Evolutionary conservation across 495 filamentous ascomycete genomes (phyloP).

Genomic region (Staphylotrichum tortipilum): DNA sequence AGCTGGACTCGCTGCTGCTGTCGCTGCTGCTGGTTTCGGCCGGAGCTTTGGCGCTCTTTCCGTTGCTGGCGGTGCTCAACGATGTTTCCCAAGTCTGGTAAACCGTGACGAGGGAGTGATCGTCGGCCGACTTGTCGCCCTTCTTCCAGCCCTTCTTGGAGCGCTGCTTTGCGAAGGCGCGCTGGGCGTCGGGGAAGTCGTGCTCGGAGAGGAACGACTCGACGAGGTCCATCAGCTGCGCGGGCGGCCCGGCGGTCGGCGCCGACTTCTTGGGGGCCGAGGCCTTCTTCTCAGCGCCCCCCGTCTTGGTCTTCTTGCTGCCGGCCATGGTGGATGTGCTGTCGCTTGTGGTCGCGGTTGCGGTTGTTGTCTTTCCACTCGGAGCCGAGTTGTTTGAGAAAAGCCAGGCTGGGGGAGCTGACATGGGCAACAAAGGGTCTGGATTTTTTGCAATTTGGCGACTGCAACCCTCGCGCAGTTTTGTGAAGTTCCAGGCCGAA

Average conservation of each 20-base stretch:
- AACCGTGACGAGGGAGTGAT: slow-evolving; percentile 33
- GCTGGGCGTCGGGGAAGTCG: slow-evolving; percentile 50
- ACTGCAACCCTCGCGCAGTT: not conserved
- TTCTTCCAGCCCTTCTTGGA: slow-evolving; percentile 36
- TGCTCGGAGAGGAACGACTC: slow-evolving; percentile 57
- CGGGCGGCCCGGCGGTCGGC: slow-evolving; percentile 33
- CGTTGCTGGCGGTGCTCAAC: slow-evolving; percentile 18
- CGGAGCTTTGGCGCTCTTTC: slow-evolving; percentile 25
- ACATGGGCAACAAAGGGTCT: slow-evolving; percentile 24
- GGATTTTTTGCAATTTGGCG: not conserved
- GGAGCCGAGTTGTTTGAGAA: slow-evolving; percentile 35
- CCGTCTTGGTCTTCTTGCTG: slow-evolving; percentile 26
- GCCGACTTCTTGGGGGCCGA: slow-evolving; percentile 14
- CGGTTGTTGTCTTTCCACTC: not conserved
- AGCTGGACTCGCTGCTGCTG: slow-evolving; percentile 40
- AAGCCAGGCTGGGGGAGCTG: slow-evolving; percentile 35
- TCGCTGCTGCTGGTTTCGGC: slow-evolving; percentile 23
- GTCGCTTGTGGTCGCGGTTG: not conserved
- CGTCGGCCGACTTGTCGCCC: slow-evolving; percentile 18
- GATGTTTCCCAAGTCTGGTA: slow-evolving; percentile 42
- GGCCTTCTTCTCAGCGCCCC: slow-evolving; percentile 16
- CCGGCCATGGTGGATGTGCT: slow-evolving; percentile 4
- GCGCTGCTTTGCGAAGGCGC: slow-evolving; percentile 52
- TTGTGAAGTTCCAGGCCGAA: not conserved
- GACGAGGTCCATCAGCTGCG: slow-evolving; percentile 57